These are phyloP conservation scores for Sequoia sempervirens DNA, from an alignment of 75 land plant species.

Conservation along the genomic window DNA sequence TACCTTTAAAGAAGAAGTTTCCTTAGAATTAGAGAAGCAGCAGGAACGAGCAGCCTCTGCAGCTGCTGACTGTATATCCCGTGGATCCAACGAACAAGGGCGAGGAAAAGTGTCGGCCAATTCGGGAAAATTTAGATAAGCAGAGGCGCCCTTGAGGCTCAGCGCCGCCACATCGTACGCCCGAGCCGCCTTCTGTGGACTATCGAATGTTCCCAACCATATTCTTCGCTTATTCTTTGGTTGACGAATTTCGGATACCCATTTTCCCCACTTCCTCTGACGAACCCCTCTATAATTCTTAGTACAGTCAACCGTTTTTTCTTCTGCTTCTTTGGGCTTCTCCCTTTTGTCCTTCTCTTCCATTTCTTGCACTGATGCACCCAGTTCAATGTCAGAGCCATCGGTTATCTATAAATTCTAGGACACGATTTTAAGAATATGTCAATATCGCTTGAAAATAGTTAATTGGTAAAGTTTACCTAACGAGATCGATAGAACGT, in stretches of 20 bases:
- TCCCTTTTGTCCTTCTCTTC: background rate
- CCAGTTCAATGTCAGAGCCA: background rate
- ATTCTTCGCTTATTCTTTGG: constrained; percentile 36
- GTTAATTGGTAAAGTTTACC: too few species aligned
- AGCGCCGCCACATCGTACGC: constrained; percentile 36
- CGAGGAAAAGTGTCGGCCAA: constrained; percentile 9
- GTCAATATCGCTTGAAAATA: too few species aligned
- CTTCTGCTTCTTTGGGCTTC: background rate
- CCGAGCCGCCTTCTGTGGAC: constrained; percentile 36
- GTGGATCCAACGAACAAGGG: constrained; percentile 5
- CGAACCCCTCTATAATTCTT: constrained; percentile 25
- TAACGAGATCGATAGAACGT: too few species aligned
- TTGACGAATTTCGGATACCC: constrained; percentile 39
- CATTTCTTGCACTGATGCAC: background rate
- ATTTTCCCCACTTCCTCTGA: constrained; percentile 30
- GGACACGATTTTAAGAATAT: too few species aligned
- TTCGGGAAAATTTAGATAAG: constrained; percentile 30
- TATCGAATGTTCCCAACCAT: constrained; percentile 30
- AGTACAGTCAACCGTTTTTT: background rate
- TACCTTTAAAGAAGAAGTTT: background rate
- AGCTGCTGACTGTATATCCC: constrained; percentile 26
- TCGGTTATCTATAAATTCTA: background rate
- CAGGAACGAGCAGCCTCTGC: constrained; percentile 9
- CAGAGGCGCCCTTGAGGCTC: constrained; percentile 19
- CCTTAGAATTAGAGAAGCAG: too few species aligned